These are phyloP conservation scores for Yamadazyma epiphylla DNA, from an alignment of 1,139 yeast species.

Conservation along the genomic window DNA sequence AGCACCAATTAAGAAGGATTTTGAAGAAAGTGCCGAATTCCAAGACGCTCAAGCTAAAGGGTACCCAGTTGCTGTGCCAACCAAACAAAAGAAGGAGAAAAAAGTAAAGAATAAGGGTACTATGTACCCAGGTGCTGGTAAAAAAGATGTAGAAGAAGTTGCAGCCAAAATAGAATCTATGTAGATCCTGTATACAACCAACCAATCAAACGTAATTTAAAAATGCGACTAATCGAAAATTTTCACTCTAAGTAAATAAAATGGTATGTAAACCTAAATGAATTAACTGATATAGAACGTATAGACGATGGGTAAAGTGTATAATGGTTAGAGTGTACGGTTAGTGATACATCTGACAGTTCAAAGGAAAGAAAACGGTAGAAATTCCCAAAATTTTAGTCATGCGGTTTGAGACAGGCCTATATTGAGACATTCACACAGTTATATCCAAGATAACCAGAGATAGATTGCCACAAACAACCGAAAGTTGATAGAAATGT, in stretches of 20 bases:
- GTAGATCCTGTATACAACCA: neutral
- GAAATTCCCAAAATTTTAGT: too few species aligned
- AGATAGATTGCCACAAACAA: too few species aligned
- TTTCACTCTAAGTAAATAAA: neutral
- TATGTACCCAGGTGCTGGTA: constrained; percentile 64
- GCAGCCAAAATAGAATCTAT: constrained; percentile 7
- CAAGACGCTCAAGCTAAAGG: constrained; percentile 73
- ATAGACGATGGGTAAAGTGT: too few species aligned
- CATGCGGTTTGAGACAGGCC: too few species aligned
- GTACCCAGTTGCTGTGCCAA: constrained; percentile 72
- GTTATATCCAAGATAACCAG: too few species aligned
- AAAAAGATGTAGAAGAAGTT: constrained; percentile 13
- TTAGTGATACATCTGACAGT: too few species aligned
- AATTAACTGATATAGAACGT: too few species aligned
- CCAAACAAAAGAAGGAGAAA: constrained; percentile 68
- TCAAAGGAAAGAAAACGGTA: too few species aligned
- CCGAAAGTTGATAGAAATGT: too few species aligned
- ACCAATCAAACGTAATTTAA: neutral
- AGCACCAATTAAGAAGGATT: constrained; percentile 80
- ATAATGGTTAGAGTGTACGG: too few species aligned
- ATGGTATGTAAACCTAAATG: too few species aligned
- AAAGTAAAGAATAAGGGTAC: constrained; percentile 80
- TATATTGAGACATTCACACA: too few species aligned
- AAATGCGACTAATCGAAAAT: neutral
- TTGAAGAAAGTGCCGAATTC: constrained; percentile 59